These are phyloP conservation scores for Cunninghamia lanceolata DNA, from an alignment of 75 land plant species.

Conservation along the genomic window DNA sequence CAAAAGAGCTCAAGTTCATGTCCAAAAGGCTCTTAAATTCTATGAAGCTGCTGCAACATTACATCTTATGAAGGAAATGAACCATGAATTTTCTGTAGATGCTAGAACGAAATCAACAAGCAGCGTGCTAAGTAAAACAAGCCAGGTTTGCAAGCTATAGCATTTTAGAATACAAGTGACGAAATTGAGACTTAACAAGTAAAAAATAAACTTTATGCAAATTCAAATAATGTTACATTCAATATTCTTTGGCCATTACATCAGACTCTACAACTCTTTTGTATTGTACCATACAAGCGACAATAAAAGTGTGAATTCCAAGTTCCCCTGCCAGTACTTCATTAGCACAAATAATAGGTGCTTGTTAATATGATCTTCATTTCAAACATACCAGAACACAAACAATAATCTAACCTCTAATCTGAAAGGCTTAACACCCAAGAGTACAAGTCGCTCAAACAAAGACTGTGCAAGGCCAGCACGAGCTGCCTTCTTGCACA, in stretches of 20 bases:
- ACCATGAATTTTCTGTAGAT: background rate
- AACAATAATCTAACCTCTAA: slow-evolving; percentile 62
- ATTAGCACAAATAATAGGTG: background rate
- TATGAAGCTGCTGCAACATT: background rate
- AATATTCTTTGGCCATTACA: background rate
- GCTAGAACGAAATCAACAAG: background rate
- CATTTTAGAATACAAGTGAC: background rate
- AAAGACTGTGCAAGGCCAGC: slow-evolving; percentile 98
- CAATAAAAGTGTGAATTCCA: background rate
- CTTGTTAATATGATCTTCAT: slow-evolving; percentile 1
- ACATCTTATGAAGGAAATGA: background rate
- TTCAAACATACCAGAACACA: background rate
- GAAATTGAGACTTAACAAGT: background rate
- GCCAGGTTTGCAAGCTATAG: background rate
- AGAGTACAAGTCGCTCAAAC: slow-evolving; percentile 97
- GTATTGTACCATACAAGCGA: background rate
- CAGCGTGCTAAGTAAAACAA: background rate
- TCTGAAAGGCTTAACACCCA: slow-evolving; percentile 96
- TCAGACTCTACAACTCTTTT: background rate
- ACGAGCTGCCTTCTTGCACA: slow-evolving; percentile 99
- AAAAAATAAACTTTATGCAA: background rate
- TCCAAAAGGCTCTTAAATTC: background rate
- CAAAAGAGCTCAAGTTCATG: background rate
- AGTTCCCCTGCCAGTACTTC: background rate
- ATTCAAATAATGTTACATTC: background rate